Evolutionary conservation across 345 rosid species (phyloP).

Genomic region (Populus euphratica): DNA sequence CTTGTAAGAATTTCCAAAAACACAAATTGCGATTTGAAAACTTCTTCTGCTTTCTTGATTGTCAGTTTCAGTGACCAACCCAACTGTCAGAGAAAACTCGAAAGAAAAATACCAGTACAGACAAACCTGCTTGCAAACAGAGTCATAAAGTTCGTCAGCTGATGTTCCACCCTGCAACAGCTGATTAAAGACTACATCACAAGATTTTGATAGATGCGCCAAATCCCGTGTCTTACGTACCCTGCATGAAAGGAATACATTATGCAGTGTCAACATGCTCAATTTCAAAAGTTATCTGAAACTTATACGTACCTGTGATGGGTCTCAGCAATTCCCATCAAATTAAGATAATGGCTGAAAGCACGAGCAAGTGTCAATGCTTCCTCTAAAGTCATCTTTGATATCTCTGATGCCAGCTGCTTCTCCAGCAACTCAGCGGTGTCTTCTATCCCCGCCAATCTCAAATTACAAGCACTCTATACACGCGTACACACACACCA

Average conservation of each 20-base stretch:
- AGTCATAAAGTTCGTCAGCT: conserved; percentile 67
- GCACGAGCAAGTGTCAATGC: conserved; percentile 84
- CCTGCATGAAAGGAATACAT: conserved; percentile 42
- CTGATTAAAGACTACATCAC: conserved; percentile 82
- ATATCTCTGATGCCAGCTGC: conserved; percentile 74
- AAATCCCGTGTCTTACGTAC: conserved; percentile 58
- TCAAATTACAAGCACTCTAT: conserved; percentile 87
- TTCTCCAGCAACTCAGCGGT: conserved; percentile 77
- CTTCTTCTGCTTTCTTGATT: background rate
- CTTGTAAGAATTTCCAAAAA: background rate
- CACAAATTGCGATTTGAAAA: background rate
- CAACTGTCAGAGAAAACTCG: conserved; percentile 4
- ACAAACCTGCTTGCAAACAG: conserved; percentile 84
- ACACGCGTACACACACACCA: background rate
- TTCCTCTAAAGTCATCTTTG: conserved; percentile 80
- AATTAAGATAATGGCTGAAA: conserved; percentile 86
- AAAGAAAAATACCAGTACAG: conserved; percentile 1
- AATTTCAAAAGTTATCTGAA: background rate
- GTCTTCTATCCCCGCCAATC: conserved; percentile 83
- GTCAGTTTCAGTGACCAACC: background rate
- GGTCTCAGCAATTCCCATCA: conserved; percentile 94
- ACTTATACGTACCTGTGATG: conserved; percentile 63
- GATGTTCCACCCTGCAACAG: conserved; percentile 77
- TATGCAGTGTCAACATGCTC: background rate
- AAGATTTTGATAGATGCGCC: conserved; percentile 69